Percentiles rank a stretch among this genome's conserved stretches.
Evolutionary conservation across 2,329 filamentous ascomycete species (phyloP).

Genomic region (Arthroderma sp.): DNA sequence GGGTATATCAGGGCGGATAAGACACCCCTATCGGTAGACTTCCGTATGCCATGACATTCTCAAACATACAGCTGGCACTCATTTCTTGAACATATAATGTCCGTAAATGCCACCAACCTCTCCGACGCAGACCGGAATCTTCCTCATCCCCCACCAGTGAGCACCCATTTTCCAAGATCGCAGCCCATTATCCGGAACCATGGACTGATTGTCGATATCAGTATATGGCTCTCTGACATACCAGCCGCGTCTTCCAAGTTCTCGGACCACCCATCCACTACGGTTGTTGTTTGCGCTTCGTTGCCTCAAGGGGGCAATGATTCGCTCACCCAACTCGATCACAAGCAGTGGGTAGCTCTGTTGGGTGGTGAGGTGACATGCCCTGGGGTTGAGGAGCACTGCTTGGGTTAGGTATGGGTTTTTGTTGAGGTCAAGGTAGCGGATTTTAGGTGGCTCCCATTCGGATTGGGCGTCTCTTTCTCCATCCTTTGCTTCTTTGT

Average conservation of each 20-base stretch:
- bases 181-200: constrained; percentile 40
- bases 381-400: constrained; percentile 43
- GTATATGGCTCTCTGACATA: constrained; percentile 38
- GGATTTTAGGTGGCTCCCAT: constrained; percentile 49
- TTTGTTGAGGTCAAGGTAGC: constrained; percentile 66
- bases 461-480: constrained; percentile 20
- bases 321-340: constrained; percentile 58
- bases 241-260: constrained; percentile 56
- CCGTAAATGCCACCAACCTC: constrained; percentile 47
- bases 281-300: constrained; percentile 40
- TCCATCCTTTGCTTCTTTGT: constrained; percentile 27
- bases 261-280: constrained; percentile 58
- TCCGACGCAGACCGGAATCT: constrained; percentile 41
- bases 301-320: constrained; percentile 52
- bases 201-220: constrained; percentile 15
- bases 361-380: constrained; percentile 44
- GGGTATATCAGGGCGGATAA: too few species aligned
- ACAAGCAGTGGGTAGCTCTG: constrained; percentile 59
- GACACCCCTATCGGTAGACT: too few species aligned
- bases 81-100: constrained; percentile 47
- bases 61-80: constrained; percentile 8
- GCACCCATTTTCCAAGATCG: constrained; percentile 74
- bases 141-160: constrained; percentile 72
- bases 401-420: constrained; percentile 45
- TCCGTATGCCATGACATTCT: too few species aligned